phyloP scores from a whole-genome alignment of 2,329 filamentous ascomycete genomes.

The Epichloe sp. region DNA sequence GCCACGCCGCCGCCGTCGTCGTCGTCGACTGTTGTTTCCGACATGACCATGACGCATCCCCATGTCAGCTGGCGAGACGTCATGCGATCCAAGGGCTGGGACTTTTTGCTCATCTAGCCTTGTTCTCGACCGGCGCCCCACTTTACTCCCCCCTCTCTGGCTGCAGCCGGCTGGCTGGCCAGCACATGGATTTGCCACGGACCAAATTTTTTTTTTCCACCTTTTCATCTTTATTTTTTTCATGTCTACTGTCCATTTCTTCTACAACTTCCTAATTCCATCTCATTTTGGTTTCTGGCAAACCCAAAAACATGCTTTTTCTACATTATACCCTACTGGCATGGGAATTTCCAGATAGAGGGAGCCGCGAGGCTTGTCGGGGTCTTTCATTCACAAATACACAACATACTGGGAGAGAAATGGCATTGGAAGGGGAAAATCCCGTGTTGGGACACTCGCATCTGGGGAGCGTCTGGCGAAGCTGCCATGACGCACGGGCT shows the following conservation, averaged over 20 bases:
- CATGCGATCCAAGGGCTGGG: slow-evolving; percentile 85
- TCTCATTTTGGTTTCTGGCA: background rate
- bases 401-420: background rate
- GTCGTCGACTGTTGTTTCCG: slow-evolving; percentile 16
- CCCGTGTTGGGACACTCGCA: no score
- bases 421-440: no score
- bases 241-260: slow-evolving; percentile 11
- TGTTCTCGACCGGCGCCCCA: background rate
- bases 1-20: slow-evolving; percentile 20
- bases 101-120: slow-evolving; percentile 71
- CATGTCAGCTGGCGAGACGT: slow-evolving; percentile 90
- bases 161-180: background rate
- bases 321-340: slow-evolving; percentile 19
- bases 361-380: slow-evolving; percentile 26
- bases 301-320: slow-evolving; percentile 8
- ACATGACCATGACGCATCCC: slow-evolving; percentile 29
- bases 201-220: slow-evolving; percentile 4
- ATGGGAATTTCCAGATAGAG: slow-evolving; percentile 22
- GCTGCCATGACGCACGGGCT: no score
- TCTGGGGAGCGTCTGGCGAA: no score
- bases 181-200: no score
- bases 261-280: background rate
- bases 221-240: background rate
- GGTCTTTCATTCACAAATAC: background rate
- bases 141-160: no score